Percentiles rank a stretch among this genome's conserved stretches.
Conservation (phyloP, 2,329 filamentous ascomycete species). For the Rutstroemia sydowiana region DNA sequence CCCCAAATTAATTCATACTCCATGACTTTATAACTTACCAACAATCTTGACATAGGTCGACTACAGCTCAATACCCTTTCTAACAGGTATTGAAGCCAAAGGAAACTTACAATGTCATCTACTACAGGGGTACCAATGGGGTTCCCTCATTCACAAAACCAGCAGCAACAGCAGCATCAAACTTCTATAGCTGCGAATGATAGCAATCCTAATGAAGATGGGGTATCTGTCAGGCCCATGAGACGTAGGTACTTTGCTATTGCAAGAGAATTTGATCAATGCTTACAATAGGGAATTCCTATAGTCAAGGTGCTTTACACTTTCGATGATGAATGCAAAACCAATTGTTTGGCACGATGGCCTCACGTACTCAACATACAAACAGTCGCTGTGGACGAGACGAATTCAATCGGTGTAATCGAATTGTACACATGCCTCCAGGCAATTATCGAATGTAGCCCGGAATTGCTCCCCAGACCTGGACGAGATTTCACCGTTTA, state of each 20-base stretch:
- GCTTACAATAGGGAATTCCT: slow-evolving; percentile 17
- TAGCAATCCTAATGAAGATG: slow-evolving; percentile 35
- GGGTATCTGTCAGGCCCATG: slow-evolving; percentile 47
- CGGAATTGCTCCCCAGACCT: slow-evolving; percentile 70
- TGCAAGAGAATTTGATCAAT: not conserved
- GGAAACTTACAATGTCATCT: slow-evolving; percentile 25
- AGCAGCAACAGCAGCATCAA: slow-evolving; percentile 16
- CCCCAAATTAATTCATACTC: slow-evolving; percentile 7
- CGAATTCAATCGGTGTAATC: slow-evolving; percentile 74
- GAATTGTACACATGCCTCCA: slow-evolving; percentile 83
- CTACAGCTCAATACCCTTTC: slow-evolving; percentile 12
- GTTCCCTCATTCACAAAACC: slow-evolving; percentile 13
- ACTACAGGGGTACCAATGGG: slow-evolving; percentile 14
- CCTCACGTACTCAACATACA: slow-evolving; percentile 73
- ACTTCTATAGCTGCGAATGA: slow-evolving; percentile 13
- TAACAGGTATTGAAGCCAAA: slow-evolving; percentile 17
- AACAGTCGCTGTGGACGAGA: slow-evolving; percentile 73
- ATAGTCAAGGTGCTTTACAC: slow-evolving; percentile 95
- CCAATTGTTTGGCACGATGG: slow-evolving; percentile 82
- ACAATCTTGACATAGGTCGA: slow-evolving; percentile 15
- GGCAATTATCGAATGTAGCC: slow-evolving; percentile 70
- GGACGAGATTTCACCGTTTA: slow-evolving; percentile 88
- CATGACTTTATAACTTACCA: slow-evolving; percentile 18
- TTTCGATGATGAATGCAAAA: slow-evolving; percentile 82
- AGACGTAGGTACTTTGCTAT: slow-evolving; percentile 47